phyloP scores from a whole-genome alignment of 306 rosid species.

The Senna tora region DNA sequence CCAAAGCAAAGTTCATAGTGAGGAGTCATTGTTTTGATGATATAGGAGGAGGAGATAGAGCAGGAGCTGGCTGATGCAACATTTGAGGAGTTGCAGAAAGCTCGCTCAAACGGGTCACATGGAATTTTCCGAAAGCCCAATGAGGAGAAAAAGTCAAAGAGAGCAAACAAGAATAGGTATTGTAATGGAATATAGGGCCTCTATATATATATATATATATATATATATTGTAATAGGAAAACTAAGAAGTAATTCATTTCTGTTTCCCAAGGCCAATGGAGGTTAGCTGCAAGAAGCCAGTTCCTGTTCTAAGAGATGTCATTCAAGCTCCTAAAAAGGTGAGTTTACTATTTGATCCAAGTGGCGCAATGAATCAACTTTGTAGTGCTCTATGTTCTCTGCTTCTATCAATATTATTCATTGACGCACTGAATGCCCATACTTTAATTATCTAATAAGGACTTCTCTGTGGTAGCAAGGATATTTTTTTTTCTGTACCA shows the following conservation, averaged over 20 bases:
- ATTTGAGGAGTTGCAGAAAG: constrained; percentile 84
- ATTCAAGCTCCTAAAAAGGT: constrained; percentile 85
- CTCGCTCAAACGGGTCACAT: constrained; percentile 73
- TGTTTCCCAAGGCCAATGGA: constrained; percentile 81
- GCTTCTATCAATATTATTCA: constrained; percentile 16
- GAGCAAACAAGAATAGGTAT: constrained; percentile 87
- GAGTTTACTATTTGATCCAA: constrained; percentile 23
- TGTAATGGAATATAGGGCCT: not conserved
- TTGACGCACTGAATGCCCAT: no score
- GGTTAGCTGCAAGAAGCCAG: constrained; percentile 82
- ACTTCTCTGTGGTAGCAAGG: not conserved
- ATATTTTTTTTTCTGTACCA: not conserved
- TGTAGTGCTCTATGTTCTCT: constrained; percentile 2
- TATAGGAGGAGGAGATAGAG: constrained; percentile 75
- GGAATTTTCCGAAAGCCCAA: constrained; percentile 43
- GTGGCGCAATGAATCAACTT: not conserved
- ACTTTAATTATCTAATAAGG: not conserved
- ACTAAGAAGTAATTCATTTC: constrained; percentile 25
- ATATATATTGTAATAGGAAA: not conserved
- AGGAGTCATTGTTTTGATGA: constrained; percentile 5
- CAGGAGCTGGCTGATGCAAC: constrained; percentile 80
- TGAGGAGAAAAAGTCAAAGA: constrained; percentile 55
- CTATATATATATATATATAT: not conserved
- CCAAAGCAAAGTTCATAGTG: not conserved
- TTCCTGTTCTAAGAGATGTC: constrained; percentile 69